Evolutionary conservation across 169 alveolate species (phyloP).

Genomic region (Eimeria zaria): DNA sequence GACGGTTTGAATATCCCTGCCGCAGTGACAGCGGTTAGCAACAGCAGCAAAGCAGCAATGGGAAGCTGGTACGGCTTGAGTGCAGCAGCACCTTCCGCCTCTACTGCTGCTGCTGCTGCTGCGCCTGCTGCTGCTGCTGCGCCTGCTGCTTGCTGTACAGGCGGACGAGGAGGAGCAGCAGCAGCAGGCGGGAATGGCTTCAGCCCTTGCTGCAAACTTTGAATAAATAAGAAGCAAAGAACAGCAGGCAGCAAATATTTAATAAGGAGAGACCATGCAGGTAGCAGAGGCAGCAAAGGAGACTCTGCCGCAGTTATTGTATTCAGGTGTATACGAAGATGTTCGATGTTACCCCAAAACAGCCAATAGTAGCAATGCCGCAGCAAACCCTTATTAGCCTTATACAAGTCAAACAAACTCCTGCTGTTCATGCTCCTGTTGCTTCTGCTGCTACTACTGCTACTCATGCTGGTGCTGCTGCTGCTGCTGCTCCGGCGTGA

Average conservation of each 20-base stretch:
- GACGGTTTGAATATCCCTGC: constrained; percentile 22
- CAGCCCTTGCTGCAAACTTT: constrained; percentile 23
- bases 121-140: neutral
- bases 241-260: constrained; percentile 43
- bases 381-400: neutral
- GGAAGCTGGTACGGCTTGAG: neutral
- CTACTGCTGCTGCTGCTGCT: neutral
- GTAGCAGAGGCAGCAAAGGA: too few species aligned
- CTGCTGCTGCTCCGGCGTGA: too few species aligned
- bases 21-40: constrained; percentile 1
- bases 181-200: constrained; percentile 29
- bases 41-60: neutral
- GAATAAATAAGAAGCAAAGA: constrained; percentile 33
- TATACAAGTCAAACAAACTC: too few species aligned
- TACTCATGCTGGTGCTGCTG: too few species aligned
- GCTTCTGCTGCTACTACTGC: constrained; percentile 17
- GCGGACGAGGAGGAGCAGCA: constrained; percentile 25
- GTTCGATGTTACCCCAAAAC: neutral
- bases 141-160: too few species aligned
- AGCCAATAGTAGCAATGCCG: constrained; percentile 60
- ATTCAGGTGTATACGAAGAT: too few species aligned
- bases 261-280: neutral
- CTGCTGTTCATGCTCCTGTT: too few species aligned
- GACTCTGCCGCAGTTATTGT: too few species aligned
- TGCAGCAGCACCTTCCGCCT: too few species aligned